Evolutionary conservation across 805 yeast genomes (phyloP).

Genomic region (Nakazawaea sp.): DNA sequence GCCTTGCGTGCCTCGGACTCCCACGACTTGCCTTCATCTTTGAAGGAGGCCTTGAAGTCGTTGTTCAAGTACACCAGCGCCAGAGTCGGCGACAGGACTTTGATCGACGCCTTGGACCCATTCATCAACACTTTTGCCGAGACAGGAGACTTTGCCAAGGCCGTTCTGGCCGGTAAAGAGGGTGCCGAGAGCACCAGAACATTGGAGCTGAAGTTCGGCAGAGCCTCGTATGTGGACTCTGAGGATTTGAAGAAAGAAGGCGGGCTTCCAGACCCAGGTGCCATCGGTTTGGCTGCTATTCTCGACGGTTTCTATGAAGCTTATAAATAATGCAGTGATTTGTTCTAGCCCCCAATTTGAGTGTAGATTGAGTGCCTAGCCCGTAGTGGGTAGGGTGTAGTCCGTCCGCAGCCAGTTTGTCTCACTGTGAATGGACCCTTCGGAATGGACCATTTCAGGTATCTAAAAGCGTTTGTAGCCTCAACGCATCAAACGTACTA

Average conservation of each 20-base stretch:
- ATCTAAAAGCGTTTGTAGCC: too few relatives aligned
- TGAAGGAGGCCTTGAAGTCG: conserved; percentile 58
- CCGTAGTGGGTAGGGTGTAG: too few relatives aligned
- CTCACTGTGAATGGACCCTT: too few relatives aligned
- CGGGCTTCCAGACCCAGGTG: conserved; percentile 94
- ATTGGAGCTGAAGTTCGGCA: conserved; percentile 80
- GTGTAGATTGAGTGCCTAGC: too few relatives aligned
- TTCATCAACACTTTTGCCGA: conserved; percentile 58
- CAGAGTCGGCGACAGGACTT: conserved; percentile 80
- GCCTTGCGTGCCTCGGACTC: conserved; percentile 39
- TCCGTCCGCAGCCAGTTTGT: too few relatives aligned
- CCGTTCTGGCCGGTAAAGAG: conserved; percentile 60
- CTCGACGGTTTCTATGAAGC: conserved; percentile 33
- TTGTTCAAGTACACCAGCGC: conserved; percentile 85
- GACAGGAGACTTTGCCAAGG: conserved; percentile 47
- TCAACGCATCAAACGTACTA: too few relatives aligned
- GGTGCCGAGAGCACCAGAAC: conserved; percentile 76
- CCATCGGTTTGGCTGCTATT: conserved; percentile 71
- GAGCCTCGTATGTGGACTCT: conserved; percentile 82
- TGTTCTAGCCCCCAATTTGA: too few relatives aligned
- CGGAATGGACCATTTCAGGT: too few relatives aligned
- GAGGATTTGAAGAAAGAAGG: conserved; percentile 52
- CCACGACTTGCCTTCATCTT: conserved; percentile 36
- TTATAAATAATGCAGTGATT: too few relatives aligned
- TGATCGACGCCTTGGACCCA: conserved; percentile 86